Conservation (phyloP, 1,139 yeast genomes). For the Geotrichum histeridarum region DNA sequence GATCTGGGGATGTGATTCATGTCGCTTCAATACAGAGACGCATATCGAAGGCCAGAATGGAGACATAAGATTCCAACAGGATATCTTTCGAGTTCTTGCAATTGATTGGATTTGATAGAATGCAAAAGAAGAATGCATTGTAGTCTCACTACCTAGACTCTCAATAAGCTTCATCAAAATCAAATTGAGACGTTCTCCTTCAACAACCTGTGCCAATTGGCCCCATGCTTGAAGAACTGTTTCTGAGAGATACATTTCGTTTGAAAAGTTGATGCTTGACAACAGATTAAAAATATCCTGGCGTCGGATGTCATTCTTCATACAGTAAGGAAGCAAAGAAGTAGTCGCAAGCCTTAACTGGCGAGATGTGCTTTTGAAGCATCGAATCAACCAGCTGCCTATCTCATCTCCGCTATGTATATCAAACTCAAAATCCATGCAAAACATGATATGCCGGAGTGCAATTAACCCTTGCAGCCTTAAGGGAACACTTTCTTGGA, state of each 20-base stretch:
- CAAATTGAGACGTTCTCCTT: conserved; percentile 60
- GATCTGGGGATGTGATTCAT: conserved; percentile 48
- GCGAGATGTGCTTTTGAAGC: conserved; percentile 29
- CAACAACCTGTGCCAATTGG: conserved; percentile 52
- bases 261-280: conserved; percentile 36
- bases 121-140: conserved; percentile 60
- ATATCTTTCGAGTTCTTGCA: conserved; percentile 37
- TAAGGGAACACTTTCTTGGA: conserved; percentile 21
- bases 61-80: conserved; percentile 56
- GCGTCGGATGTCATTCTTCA: conserved; percentile 19
- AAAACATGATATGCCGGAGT: conserved; percentile 22
- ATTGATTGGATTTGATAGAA: conserved; percentile 52
- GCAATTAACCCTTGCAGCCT: conserved; percentile 23
- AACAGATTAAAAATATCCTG: conserved; percentile 5
- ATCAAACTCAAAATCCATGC: conserved; percentile 23
- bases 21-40: conserved; percentile 53
- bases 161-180: conserved; percentile 56
- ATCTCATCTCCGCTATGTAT: conserved; percentile 23
- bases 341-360: conserved; percentile 29
- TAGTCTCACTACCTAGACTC: conserved; percentile 54
- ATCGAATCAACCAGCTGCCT: conserved; percentile 31
- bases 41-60: conserved; percentile 79
- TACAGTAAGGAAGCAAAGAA: conserved; percentile 23
- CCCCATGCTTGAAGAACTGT: conserved; percentile 58
- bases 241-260: conserved; percentile 48